Conservation (phyloP, 1,284 basidiomycete genomes). For the Tranzscheliella williamsii region DNA sequence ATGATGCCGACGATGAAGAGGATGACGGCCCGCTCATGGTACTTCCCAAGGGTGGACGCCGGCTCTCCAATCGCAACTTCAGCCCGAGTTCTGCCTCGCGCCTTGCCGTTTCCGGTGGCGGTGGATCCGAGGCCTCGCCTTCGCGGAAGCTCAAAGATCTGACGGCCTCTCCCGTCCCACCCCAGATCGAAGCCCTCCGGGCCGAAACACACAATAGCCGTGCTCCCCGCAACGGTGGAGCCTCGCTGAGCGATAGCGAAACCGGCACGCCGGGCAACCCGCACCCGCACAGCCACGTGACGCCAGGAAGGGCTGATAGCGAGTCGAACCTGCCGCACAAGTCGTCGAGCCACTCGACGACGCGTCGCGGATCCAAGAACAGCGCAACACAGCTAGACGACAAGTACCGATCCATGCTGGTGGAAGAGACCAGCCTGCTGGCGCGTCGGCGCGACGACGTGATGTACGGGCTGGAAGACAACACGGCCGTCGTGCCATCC, state of each 20-base stretch:
- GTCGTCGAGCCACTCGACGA: constrained; percentile 2
- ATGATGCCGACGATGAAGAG: constrained; percentile 43
- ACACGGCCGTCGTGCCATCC: constrained; percentile 2
- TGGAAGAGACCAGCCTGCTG: constrained; percentile 57
- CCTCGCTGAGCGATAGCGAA: constrained; percentile 21
- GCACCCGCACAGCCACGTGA: neutral
- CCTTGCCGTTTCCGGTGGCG: neutral
- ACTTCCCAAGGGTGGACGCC: constrained; percentile 29
- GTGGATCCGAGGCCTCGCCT: neutral
- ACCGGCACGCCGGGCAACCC: neutral
- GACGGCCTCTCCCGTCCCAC: neutral
- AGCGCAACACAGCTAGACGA: constrained; percentile 32
- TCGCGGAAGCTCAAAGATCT: constrained; percentile 1
- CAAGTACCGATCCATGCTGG: constrained; percentile 48
- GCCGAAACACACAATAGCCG: neutral
- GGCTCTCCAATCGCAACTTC: constrained; percentile 2
- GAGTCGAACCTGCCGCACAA: constrained; percentile 13
- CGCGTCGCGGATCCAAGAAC: constrained; percentile 11
- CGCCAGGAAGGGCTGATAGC: constrained; percentile 7
- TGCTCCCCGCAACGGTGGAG: neutral
- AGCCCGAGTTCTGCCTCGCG: constrained; percentile 6
- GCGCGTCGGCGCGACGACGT: constrained; percentile 58
- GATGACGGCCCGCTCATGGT: constrained; percentile 54
- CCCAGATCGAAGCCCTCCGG: neutral
- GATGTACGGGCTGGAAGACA: constrained; percentile 21